phyloP scores from a whole-genome alignment of 2,329 filamentous ascomycete species.

The Diaporthe velutina region DNA sequence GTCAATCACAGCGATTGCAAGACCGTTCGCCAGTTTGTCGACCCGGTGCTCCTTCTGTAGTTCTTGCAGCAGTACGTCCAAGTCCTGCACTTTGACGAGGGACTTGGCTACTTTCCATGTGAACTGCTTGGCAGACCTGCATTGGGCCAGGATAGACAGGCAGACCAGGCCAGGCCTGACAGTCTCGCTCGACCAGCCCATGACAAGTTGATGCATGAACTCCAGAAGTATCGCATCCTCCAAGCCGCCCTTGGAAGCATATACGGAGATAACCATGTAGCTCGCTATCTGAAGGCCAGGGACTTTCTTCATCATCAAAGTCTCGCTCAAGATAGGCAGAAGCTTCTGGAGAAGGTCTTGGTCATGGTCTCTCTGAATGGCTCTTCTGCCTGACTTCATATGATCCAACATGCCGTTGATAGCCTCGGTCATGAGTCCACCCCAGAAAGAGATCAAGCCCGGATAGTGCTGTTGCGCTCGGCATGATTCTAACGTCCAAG shows the following conservation, averaged over 20 bases:
- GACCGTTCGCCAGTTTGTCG: slow-evolving; percentile 78
- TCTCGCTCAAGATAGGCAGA: slow-evolving; percentile 80
- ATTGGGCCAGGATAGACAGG: slow-evolving; percentile 84
- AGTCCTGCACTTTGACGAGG: slow-evolving; percentile 72
- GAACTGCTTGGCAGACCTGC: slow-evolving; percentile 78
- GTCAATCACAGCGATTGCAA: slow-evolving; percentile 76
- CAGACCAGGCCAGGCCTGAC: slow-evolving; percentile 81
- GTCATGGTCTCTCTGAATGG: slow-evolving; percentile 83
- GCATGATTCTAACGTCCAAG: slow-evolving; percentile 82
- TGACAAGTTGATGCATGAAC: slow-evolving; percentile 89
- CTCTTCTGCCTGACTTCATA: slow-evolving; percentile 79
- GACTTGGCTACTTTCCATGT: slow-evolving; percentile 78
- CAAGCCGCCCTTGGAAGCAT: slow-evolving; percentile 85
- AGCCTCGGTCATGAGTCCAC: slow-evolving; percentile 86
- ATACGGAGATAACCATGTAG: slow-evolving; percentile 90
- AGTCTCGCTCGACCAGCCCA: slow-evolving; percentile 82
- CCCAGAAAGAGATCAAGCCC: slow-evolving; percentile 90
- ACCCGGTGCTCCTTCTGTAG: slow-evolving; percentile 75
- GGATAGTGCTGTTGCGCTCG: slow-evolving; percentile 80
- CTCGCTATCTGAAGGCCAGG: slow-evolving; percentile 87
- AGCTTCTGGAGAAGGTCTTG: slow-evolving; percentile 79
- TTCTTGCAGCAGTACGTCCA: slow-evolving; percentile 70
- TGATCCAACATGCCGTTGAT: slow-evolving; percentile 85
- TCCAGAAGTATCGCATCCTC: slow-evolving; percentile 84
- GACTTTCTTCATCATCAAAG: slow-evolving; percentile 79